These are phyloP conservation scores for Gliomastix tumulicola DNA, from an alignment of 2,329 filamentous ascomycete species.

Conservation along the genomic window DNA sequence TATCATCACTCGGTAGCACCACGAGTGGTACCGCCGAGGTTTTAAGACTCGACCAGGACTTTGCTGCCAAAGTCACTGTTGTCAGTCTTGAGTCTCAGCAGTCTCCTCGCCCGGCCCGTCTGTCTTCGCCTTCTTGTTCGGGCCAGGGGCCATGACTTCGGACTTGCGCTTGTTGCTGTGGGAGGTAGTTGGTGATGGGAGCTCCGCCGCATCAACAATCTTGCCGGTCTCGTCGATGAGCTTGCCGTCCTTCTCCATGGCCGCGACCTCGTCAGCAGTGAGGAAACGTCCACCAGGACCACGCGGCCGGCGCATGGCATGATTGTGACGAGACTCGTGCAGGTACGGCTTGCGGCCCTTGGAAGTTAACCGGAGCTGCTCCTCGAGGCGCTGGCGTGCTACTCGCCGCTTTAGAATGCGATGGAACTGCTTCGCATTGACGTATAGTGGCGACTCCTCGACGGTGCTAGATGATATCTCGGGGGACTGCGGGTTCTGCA, in stretches of 20 bases:
- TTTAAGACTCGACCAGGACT: too few relatives aligned
- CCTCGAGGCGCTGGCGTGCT: constrained; percentile 87
- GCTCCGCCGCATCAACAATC: constrained; percentile 2
- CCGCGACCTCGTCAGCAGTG: constrained; percentile 90
- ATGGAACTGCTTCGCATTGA: constrained; percentile 98
- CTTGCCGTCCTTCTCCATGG: constrained; percentile 61
- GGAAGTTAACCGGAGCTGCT: constrained; percentile 82
- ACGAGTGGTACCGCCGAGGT: too few relatives aligned
- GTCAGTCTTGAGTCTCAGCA: constrained; percentile 12
- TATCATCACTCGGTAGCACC: too few relatives aligned
- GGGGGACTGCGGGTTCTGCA: constrained; percentile 67
- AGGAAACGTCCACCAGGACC: constrained; percentile 93
- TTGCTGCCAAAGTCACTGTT: background rate
- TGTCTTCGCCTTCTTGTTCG: constrained; percentile 52
- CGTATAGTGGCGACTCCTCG: constrained; percentile 92
- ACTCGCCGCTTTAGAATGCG: constrained; percentile 92
- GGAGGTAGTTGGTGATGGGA: constrained; percentile 7
- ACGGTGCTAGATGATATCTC: constrained; percentile 66
- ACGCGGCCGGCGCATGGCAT: constrained; percentile 91
- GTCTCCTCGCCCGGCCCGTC: constrained; percentile 30
- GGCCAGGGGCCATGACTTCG: constrained; percentile 35
- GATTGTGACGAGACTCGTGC: constrained; percentile 95
- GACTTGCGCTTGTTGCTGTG: constrained; percentile 55
- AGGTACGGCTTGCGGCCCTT: constrained; percentile 96
- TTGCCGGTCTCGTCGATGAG: constrained; percentile 18